Base-by-base conservation (phyloP, 2,329 filamentous ascomycete species). In the Beauveria varroae region DNA sequence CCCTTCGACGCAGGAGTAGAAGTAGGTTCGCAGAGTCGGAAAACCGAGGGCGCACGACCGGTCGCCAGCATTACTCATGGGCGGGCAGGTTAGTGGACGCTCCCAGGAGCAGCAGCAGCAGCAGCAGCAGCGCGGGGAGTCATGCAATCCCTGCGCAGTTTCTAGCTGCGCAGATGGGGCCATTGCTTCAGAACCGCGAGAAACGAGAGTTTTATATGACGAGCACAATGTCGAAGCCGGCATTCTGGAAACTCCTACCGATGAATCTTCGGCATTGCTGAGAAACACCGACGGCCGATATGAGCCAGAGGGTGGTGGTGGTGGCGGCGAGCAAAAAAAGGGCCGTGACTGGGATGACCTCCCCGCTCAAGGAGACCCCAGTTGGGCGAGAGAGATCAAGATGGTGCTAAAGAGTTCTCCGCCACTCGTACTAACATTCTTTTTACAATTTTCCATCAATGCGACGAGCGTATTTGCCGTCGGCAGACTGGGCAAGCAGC, bases 401-500 rank as follows among this genome's bases (percentile, higher is more conserved):
- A 92, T 92, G 1, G 81, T 98, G 41, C 77, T 82, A 30, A 79
- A 81, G 63, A 92, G 92, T 70, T 87, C 89, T 2, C 78, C 80
- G 40, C 89, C 90, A 1, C 76, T 93, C 53, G 84, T 91, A 49
- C 63, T 68, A 49, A 93, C 90, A 0, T 93, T 93, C 68, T 65
- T 92, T 58, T 78, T 95, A 44, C 90, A 95, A 71, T 93, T 93
- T 72, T 93, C 89, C 40, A 82, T 95, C 69, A 93, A 89, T 18
- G 87, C 93, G 47, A 85, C 89, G 0, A 89, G 87, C 70, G 86
- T 93, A 64, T 91, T 95, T 68, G 87, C 88, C 3, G 87, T 93
- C 26, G 89, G 90, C 1, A 85, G 86, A 65, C 79, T 93, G 61
- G 90, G 90, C 41, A 91, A 84, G 65, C 78, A 87, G 28, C 76